Conservation (phyloP, 2,329 filamentous ascomycete species). For the Penicillium sp. region DNA sequence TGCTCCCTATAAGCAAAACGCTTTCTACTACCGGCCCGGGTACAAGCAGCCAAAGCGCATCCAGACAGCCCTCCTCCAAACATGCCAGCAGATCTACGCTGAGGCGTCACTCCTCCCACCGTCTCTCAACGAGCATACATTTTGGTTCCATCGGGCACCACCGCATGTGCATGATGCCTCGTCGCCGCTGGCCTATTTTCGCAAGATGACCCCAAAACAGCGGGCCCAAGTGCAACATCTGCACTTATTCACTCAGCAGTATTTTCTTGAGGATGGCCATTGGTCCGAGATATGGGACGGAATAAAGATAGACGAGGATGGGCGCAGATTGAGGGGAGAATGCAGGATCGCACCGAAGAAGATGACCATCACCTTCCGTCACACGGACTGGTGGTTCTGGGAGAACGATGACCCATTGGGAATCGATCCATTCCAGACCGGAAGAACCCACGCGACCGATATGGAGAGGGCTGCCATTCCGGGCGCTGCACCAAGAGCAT, state of each 20-base stretch:
- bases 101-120: conserved; percentile 40
- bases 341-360: conserved; percentile 15
- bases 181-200: conserved; percentile 15
- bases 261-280: conserved; percentile 15
- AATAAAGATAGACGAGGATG: neutral
- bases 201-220: conserved; percentile 23
- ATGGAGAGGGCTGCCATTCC: neutral
- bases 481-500: neutral
- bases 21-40: conserved; percentile 29
- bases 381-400: conserved; percentile 34
- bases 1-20: conserved; percentile 20
- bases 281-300: neutral
- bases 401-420: conserved; percentile 26
- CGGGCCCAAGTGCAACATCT: conserved; percentile 18
- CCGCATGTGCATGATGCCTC: conserved; percentile 17
- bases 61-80: conserved; percentile 36
- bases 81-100: conserved; percentile 40
- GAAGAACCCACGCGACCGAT: neutral
- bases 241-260: conserved; percentile 31
- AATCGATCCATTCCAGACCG: conserved; percentile 28
- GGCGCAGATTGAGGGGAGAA: conserved; percentile 12
- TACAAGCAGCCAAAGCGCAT: conserved; percentile 33
- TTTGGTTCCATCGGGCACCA: conserved; percentile 28
- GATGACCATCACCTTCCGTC: conserved; percentile 28
- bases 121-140: conserved; percentile 29